Base-by-base conservation (phyloP, 805 yeast species). In the Barnettozyma vustinii region DNA sequence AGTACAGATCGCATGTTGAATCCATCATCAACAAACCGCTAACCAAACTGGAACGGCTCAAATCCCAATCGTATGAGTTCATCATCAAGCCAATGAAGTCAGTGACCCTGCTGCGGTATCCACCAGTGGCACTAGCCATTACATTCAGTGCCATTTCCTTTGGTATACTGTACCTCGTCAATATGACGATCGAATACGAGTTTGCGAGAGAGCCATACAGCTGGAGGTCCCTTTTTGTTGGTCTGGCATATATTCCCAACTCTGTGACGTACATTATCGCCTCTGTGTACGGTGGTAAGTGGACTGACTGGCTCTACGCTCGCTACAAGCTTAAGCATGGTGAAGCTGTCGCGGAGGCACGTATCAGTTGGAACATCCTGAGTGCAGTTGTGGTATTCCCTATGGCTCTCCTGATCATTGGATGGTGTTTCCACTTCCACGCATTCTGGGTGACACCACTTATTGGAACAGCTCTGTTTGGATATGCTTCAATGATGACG, bases 401-500 rank as follows among this genome's bases (percentile, higher is more conserved):
- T 0, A 72, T 79, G 0, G 76, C 94, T 0, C 69, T 87, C 49
- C 62, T 89, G 23, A 79, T 87, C 16, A 84, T 83, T 54, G 96
- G 96, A 1, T 88, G 96, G 96, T 77, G 90, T 46, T 72, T 87
- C 19, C 77, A 84, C 46, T 75, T 73, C 52, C 74, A 80, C 16
- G 72, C 76, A 39, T 81, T 78, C 52, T 89, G 96, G 96, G 81
- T 83, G 1, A 73, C 82, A 4, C 96, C 96, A 0, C 70, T 88
- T 56, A 72, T 88, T 10, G 96, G 96, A 1, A 84, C 94, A 5
- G 87, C 91, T 1, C 50, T 87, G 7, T 87, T 83, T 64, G 96
- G 96, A 0, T 80, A 84, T 60, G 87, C 92, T 0, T 81, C 87
- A 32, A 85, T 88, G 94, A 79, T 87, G 66, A 79, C 86, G 4